Conservation (phyloP, 208 protist species). For the Hexamita inflata region DNA sequence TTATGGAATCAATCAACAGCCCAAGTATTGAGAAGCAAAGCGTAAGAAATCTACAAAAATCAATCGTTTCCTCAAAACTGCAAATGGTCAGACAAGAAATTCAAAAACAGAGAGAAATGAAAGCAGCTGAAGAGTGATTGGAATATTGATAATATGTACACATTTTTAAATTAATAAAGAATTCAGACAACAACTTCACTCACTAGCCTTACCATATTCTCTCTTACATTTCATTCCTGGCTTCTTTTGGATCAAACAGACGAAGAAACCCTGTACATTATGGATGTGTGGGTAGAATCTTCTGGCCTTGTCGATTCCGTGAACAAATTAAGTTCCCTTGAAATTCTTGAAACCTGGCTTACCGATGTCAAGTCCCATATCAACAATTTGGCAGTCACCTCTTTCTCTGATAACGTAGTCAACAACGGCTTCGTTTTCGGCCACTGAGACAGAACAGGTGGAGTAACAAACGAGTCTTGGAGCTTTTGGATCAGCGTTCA, state of each 20-base stretch:
- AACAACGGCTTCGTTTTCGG: slow-evolving; percentile 93
- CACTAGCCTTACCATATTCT: too few species aligned
- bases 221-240: too few species aligned
- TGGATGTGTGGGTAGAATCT: slow-evolving; percentile 88
- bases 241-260: slow-evolving; percentile 52
- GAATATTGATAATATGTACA: too few species aligned
- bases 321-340: slow-evolving; percentile 58
- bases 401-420: slow-evolving; percentile 80
- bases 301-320: slow-evolving; percentile 44
- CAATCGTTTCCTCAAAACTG: too few species aligned
- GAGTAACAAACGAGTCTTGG: slow-evolving; percentile 91
- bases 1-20: too few species aligned
- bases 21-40: too few species aligned
- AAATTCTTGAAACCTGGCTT: slow-evolving; percentile 66
- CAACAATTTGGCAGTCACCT: slow-evolving; percentile 66
- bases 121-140: too few species aligned
- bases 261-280: slow-evolving; percentile 99
- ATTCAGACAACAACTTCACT: too few species aligned
- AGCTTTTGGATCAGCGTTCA: slow-evolving; percentile 58
- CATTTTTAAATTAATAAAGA: too few species aligned
- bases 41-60: too few species aligned
- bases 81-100: too few species aligned
- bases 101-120: too few species aligned
- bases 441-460: slow-evolving; percentile 82
- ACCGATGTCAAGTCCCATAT: slow-evolving; percentile 76